Evolutionary conservation across 352 stramenopile species (phyloP).

Genomic region (Phytophthora ramorum): DNA sequence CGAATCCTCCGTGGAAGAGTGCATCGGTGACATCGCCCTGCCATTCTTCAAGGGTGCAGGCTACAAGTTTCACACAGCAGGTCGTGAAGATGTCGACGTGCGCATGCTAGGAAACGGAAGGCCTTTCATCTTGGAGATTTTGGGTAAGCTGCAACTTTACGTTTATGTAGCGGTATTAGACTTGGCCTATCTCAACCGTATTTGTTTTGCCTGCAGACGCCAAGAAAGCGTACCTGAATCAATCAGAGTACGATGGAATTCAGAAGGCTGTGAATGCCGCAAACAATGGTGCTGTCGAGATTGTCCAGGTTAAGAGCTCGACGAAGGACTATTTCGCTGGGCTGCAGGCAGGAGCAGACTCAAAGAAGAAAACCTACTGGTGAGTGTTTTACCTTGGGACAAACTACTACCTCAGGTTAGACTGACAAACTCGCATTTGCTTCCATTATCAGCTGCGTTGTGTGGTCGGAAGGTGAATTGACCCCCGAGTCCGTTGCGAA

Average conservation of each 20-base stretch:
- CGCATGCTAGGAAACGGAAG: conserved; percentile 96
- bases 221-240: conserved; percentile 73
- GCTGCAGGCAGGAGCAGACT: conserved; percentile 82
- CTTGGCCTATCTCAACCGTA: not conserved
- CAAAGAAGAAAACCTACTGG: conserved; percentile 91
- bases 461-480: conserved; percentile 73
- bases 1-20: conserved; percentile 91
- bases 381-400: conserved; percentile 25
- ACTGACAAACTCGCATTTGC: not conserved
- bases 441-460: conserved; percentile 61
- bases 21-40: conserved; percentile 78
- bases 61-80: conserved; percentile 97
- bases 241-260: conserved; percentile 57
- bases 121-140: conserved; percentile 91
- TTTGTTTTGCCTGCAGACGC: conserved; percentile 54
- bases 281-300: conserved; percentile 80
- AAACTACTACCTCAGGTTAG: not conserved
- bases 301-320: conserved; percentile 78
- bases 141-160: conserved; percentile 39
- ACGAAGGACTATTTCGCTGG: conserved; percentile 85
- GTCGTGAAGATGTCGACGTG: conserved; percentile 98
- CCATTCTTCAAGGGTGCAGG: conserved; percentile 67
- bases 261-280: conserved; percentile 71
- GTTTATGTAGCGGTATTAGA: not conserved
- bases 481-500: conserved; percentile 67